Evolutionary conservation across 140 eudicot genomes (phyloP).

Genomic region (Ambrosia hybrid): DNA sequence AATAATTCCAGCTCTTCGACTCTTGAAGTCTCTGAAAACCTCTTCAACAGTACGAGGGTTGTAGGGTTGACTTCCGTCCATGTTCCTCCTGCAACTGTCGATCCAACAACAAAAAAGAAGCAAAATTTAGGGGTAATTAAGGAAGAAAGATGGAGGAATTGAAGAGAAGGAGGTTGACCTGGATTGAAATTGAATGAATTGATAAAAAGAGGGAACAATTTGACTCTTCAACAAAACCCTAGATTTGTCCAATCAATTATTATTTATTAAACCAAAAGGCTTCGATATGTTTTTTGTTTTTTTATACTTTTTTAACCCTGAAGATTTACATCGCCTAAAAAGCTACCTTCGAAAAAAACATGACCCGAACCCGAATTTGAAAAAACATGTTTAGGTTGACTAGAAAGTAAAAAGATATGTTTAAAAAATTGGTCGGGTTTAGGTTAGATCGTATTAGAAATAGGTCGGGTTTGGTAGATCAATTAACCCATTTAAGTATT

Average conservation of each 20-base stretch:
- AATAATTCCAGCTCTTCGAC: slow-evolving; percentile 65
- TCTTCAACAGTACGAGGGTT: slow-evolving; percentile 71
- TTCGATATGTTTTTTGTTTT: no score
- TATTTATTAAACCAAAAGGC: no score
- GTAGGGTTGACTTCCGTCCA: slow-evolving; percentile 66
- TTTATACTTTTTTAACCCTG: no score
- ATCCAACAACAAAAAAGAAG: slow-evolving; percentile 13
- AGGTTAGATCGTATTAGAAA: no score
- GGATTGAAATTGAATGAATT: slow-evolving; percentile 10
- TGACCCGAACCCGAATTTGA: no score
- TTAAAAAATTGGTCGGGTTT: no score
- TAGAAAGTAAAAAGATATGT: no score
- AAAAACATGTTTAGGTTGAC: no score
- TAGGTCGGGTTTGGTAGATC: no score
- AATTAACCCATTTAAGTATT: no score
- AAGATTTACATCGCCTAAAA: no score
- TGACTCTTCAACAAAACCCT: slow-evolving; percentile 32
- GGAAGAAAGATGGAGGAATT: slow-evolving; percentile 21
- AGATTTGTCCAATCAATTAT: slow-evolving; percentile 23
- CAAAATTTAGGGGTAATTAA: slow-evolving; percentile 21
- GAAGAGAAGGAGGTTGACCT: slow-evolving; percentile 38
- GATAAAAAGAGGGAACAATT: slow-evolving; percentile 29
- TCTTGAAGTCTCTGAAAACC: slow-evolving; percentile 63
- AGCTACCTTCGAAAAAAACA: no score
- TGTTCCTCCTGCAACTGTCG: slow-evolving; percentile 4